Evolutionary conservation across 1,139 yeast genomes (phyloP).

Genomic region (Candida gigantensis): DNA sequence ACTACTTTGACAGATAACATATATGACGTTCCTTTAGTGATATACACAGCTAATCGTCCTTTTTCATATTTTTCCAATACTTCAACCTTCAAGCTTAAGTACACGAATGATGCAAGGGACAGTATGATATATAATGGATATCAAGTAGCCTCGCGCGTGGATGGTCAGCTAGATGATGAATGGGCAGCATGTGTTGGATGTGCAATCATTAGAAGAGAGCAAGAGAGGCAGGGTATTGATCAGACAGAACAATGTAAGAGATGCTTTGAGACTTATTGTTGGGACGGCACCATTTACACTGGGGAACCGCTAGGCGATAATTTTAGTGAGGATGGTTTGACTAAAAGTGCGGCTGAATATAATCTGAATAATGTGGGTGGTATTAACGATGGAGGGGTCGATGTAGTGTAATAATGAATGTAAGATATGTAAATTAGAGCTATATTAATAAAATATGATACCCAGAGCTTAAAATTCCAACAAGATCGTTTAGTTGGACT

Average conservation of each 20-base stretch:
- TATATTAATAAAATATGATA: no score
- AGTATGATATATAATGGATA: conserved; percentile 43
- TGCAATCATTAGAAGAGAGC: conserved; percentile 45
- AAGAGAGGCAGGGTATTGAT: conserved; percentile 35
- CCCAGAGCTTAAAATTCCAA: no score
- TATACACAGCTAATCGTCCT: conserved; percentile 45
- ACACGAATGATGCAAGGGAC: conserved; percentile 35
- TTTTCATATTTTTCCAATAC: conserved; percentile 39
- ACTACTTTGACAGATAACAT: conserved; percentile 36
- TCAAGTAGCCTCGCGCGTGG: conserved; percentile 31
- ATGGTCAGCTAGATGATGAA: conserved; percentile 36
- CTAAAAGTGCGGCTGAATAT: conserved; percentile 9
- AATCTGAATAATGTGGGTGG: conserved; percentile 14
- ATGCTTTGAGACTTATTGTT: conserved; percentile 43
- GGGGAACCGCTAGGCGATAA: conserved; percentile 35
- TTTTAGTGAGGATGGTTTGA: conserved; percentile 31
- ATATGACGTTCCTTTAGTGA: conserved; percentile 38
- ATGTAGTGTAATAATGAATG: background rate
- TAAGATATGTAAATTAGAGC: no score
- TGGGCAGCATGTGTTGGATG: conserved; percentile 47
- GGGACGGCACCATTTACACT: conserved; percentile 32
- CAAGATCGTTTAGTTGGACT: no score
- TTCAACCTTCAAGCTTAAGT: conserved; percentile 35
- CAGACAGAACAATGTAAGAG: conserved; percentile 40
- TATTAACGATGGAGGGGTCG: conserved; percentile 12